A percentile compares a stretch with the other conserved stretches of the same genome.
These are phyloP conservation scores for Teratosphaeria gauchensis DNA, from an alignment of 2,329 filamentous ascomycete genomes.

Conservation along the genomic window DNA sequence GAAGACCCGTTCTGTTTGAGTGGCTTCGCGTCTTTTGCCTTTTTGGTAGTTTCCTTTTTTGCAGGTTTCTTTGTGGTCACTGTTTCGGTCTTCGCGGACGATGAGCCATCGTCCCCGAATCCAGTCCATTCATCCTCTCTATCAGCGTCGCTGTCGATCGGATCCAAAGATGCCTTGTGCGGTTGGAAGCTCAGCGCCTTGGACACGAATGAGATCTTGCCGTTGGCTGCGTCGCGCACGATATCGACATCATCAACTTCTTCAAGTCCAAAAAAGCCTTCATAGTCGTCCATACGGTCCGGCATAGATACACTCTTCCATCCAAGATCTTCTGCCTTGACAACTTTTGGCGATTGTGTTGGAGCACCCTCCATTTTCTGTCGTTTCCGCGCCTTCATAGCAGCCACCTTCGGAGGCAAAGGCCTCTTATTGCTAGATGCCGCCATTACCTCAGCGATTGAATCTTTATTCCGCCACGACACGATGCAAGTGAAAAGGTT, in stretches of 20 bases:
- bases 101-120: conserved; percentile 39
- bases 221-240: conserved; percentile 48
- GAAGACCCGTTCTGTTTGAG: background rate
- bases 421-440: conserved; percentile 25
- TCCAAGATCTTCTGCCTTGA: conserved; percentile 40
- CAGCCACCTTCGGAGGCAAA: conserved; percentile 29
- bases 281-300: conserved; percentile 75
- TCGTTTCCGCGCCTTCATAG: conserved; percentile 35
- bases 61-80: conserved; percentile 14
- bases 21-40: background rate
- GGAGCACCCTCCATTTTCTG: conserved; percentile 27
- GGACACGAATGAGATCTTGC: conserved; percentile 33
- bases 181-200: conserved; percentile 3
- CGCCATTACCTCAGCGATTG: conserved; percentile 8
- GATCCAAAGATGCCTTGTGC: conserved; percentile 9
- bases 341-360: conserved; percentile 1
- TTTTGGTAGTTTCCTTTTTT: conserved; percentile 15
- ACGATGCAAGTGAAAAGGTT: background rate
- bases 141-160: background rate
- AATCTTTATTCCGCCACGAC: background rate
- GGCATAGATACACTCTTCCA: conserved; percentile 60
- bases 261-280: conserved; percentile 77
- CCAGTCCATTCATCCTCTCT: conserved; percentile 52
- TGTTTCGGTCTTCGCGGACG: conserved; percentile 13
- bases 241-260: conserved; percentile 87